Evolutionary conservation across 176 grass and related monocot species (phyloP).

Genomic region (Avena insularis): DNA sequence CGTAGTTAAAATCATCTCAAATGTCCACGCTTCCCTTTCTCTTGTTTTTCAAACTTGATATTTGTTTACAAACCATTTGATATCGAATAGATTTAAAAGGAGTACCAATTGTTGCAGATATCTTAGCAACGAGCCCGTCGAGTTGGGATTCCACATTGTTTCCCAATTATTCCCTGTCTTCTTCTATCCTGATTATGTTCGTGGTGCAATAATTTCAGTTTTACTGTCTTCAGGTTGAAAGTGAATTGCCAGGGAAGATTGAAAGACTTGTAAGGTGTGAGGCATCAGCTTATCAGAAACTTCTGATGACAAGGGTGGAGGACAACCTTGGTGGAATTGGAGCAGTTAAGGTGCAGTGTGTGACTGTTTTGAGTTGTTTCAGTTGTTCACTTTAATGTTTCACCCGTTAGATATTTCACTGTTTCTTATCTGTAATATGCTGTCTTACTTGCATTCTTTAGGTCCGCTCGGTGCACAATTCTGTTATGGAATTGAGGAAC

Average conservation of each 20-base stretch:
- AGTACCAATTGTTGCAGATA: constrained; percentile 3
- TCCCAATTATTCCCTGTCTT: constrained; percentile 8
- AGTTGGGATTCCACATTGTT: constrained; percentile 12
- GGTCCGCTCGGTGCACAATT: constrained; percentile 91
- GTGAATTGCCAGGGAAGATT: constrained; percentile 91
- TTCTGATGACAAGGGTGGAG: constrained; percentile 96
- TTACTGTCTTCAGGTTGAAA: constrained; percentile 77
- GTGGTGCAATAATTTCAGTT: constrained; percentile 37
- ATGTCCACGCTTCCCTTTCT: constrained; percentile 9
- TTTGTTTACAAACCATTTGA: not conserved
- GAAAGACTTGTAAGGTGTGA: constrained; percentile 97
- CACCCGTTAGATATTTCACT: constrained; percentile 32
- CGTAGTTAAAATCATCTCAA: not conserved
- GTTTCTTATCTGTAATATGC: constrained; percentile 28
- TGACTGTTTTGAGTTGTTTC: constrained; percentile 36
- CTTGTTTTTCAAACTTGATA: constrained; percentile 6
- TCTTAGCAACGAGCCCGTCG: constrained; percentile 26
- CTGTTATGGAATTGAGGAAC: constrained; percentile 99
- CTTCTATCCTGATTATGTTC: constrained; percentile 8
- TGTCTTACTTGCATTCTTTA: constrained; percentile 46
- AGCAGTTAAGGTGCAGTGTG: constrained; percentile 67
- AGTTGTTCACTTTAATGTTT: constrained; percentile 38
- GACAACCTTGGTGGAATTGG: constrained; percentile 94
- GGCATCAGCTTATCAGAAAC: constrained; percentile 99
- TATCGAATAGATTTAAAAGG: constrained; percentile 25